A percentile compares a stretch with the other conserved stretches of the same genome.
phyloP scores from a whole-genome alignment of 768 basidiomycete genomes.

The Termitomyces sp. region DNA sequence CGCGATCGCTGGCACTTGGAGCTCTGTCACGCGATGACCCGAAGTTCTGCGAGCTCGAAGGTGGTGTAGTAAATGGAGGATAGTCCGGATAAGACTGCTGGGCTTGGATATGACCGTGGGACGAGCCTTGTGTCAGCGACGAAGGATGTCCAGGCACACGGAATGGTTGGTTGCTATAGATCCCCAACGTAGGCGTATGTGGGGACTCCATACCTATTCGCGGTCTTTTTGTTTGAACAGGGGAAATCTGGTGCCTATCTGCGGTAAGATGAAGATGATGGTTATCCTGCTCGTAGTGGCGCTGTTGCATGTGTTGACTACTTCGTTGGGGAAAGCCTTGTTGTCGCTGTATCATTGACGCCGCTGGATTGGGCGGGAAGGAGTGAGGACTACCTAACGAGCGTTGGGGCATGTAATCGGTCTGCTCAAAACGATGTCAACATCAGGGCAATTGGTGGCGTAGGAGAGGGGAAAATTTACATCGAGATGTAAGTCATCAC shows the following conservation, averaged over 20 bases:
- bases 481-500: constrained; percentile 8
- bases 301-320: constrained; percentile 1
- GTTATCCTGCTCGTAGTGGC: constrained; percentile 10
- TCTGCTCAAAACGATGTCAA: background rate
- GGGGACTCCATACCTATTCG: constrained; percentile 8
- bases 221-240: constrained; percentile 5
- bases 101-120: constrained; percentile 3
- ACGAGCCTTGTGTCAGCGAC: constrained; percentile 2
- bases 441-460: background rate
- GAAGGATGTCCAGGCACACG: constrained; percentile 4
- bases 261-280: constrained; percentile 1
- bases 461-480: background rate
- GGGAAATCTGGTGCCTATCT: constrained; percentile 5
- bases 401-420: constrained; percentile 5
- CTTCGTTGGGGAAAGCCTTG: background rate
- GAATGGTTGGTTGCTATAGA: background rate
- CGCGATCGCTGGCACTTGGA: constrained; percentile 1
- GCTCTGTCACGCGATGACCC: constrained; percentile 1
- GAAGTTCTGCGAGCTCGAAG: constrained; percentile 3
- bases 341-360: constrained; percentile 9
- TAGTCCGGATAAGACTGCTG: constrained; percentile 8
- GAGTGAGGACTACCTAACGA: constrained; percentile 8
- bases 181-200: background rate
- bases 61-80: background rate
- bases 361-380: constrained; percentile 10